phyloP scores from a whole-genome alignment of 1,284 basidiomycete genomes.

The Malassezia sympodialis region DNA sequence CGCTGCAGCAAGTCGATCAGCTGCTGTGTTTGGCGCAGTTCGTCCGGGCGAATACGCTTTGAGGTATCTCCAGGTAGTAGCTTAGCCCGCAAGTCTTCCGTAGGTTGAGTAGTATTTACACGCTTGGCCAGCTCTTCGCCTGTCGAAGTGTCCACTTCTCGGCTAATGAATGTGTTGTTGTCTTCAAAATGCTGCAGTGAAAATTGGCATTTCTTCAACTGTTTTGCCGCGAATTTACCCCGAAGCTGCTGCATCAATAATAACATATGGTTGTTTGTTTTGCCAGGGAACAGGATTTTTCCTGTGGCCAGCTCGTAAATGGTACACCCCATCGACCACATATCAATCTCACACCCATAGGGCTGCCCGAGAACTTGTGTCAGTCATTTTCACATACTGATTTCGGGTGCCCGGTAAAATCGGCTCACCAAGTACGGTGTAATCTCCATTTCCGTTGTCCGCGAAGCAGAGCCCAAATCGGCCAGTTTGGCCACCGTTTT shows the following conservation, averaged over 20 bases:
- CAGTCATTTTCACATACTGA: constrained; percentile 59
- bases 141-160: constrained; percentile 34
- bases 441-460: constrained; percentile 86
- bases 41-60: constrained; percentile 71
- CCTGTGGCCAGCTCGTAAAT: constrained; percentile 96
- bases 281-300: constrained; percentile 93
- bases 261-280: constrained; percentile 96
- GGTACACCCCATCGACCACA: constrained; percentile 97
- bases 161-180: constrained; percentile 52
- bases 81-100: constrained; percentile 67
- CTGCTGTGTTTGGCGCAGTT: constrained; percentile 66
- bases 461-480: constrained; percentile 89
- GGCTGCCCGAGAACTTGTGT: constrained; percentile 76
- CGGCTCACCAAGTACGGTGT: constrained; percentile 95
- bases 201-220: constrained; percentile 88
- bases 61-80: constrained; percentile 66
- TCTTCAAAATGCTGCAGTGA: constrained; percentile 89
- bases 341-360: constrained; percentile 84
- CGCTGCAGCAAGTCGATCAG: constrained; percentile 88
- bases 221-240: constrained; percentile 81
- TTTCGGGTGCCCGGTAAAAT: constrained; percentile 97
- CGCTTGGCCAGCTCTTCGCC: constrained; percentile 64
- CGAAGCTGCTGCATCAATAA: constrained; percentile 68
- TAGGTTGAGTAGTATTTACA: constrained; percentile 72
- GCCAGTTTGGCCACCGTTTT: constrained; percentile 90